Conservation (phyloP, 768 basidiomycete genomes). For the Mycena latifolia region DNA sequence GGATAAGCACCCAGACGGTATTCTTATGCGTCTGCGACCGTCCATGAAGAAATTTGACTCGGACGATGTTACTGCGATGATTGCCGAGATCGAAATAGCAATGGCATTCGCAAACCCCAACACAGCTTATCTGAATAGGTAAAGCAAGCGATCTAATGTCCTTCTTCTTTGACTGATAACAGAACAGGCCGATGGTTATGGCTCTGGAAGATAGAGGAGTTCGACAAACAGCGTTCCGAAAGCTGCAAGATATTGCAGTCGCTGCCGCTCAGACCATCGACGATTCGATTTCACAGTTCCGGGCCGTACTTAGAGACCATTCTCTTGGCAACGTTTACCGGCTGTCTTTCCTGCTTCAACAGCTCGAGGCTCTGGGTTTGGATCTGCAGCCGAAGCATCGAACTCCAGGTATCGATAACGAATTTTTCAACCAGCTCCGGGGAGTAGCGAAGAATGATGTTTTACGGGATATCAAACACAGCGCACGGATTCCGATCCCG, state of each 20-base stretch:
- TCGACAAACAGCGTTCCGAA: conserved; percentile 64
- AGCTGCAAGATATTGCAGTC: conserved; percentile 72
- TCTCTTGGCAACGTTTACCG: conserved; percentile 59
- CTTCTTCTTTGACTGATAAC: conserved; percentile 3
- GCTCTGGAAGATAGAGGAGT: conserved; percentile 84
- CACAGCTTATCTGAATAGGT: conserved; percentile 81
- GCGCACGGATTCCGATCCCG: conserved; percentile 79
- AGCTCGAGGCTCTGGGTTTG: conserved; percentile 61
- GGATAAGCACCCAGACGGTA: conserved; percentile 56
- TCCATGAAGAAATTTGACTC: conserved; percentile 83
- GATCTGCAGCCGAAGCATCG: conserved; percentile 55
- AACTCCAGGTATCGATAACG: conserved; percentile 58
- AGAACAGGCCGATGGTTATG: conserved; percentile 76
- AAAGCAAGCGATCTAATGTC: not conserved
- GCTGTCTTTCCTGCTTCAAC: conserved; percentile 63
- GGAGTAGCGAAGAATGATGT: conserved; percentile 73
- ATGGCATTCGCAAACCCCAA: conserved; percentile 71
- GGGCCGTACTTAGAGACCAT: conserved; percentile 62
- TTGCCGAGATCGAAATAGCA: conserved; percentile 82
- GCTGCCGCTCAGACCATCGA: conserved; percentile 70
- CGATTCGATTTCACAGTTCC: conserved; percentile 64
- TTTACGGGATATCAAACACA: conserved; percentile 80
- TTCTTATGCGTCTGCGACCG: conserved; percentile 75
- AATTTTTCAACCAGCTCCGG: conserved; percentile 71
- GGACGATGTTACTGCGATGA: conserved; percentile 55